Evolutionary conservation across 495 filamentous ascomycete species (phyloP), one percentile per base, ranked within the genome.

Genomic region (Rhypophila decipiens): DNA sequence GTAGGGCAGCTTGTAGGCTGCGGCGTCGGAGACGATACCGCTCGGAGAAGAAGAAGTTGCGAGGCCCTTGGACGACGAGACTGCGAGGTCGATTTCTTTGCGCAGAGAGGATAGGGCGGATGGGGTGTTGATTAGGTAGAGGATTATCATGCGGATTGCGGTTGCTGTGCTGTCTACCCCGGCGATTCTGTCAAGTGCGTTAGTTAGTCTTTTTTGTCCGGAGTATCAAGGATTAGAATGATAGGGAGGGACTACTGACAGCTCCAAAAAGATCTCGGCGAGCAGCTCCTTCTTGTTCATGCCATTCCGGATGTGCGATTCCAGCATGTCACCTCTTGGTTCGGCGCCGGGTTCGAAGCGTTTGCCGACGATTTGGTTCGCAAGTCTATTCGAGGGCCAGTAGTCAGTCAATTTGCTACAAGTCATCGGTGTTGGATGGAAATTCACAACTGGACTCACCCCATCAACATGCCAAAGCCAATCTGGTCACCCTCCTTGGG

Each of bases 91-190:
- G 33, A 86, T 75, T 46, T 86, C 83, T 15, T 56, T 55, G 64
- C 80, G 73, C 42, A 86, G 67, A 34, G 67, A 73, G 5, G 65
- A 56, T 53, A 82, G 83, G 1, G 70, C 64, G 0, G 42, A 33
- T 0, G 69, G 66, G 37, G 73, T 66, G 7, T 61, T 64, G 5
- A 84, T 55, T 21, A 85, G 58, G 48, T 75, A 73, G 19, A 72
- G 53, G 39, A 86, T 59, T 27, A 78, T 65, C 2, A 71, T 72
- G 35, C 72, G 71, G 52, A 86, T 71, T 9, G 75, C 68, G 0
- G 77, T 78, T 0, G 78, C 74, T 0, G 77, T 80, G 13, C 82
- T 83, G 49, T 87, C 84, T 4, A 79, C 75, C 13, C 81, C 82
- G 1, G 82, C 83, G 4, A 84, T 65, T 35, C 75, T 69, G 24